Evolutionary conservation across 192 early-diverging fungal species (phyloP), one percentile per base, ranked within the genome.

Genomic region (Diversispora epigaea): DNA sequence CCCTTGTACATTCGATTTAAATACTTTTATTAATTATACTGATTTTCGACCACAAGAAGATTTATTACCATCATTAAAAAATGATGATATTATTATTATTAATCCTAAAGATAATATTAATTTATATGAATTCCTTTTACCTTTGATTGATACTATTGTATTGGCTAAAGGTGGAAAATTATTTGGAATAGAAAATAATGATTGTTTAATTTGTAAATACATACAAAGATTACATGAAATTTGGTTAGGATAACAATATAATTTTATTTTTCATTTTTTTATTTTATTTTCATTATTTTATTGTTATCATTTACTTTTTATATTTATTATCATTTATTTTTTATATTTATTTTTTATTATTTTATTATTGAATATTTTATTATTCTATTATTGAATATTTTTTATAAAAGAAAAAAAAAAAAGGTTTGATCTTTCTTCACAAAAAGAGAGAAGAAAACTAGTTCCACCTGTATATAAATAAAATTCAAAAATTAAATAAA

Each of bases 141-240:
- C 87, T 10, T 84, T 88, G 79, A 73, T 86, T 4, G 87, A 88
- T 75, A 81, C 82, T 4, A 82, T 87, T 17, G 83, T 87, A 39
- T 74, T 81, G 4, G 81, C 87, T 15, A 85, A 83, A 22, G 84
- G 85, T 11, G 76, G 78, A 45, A 77, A 80, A 15, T 88, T 88
- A 57, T 65, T 84, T 22, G 85, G 85, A 4, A 88, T 84, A 0
- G 80, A 81, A 15, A 81, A 83, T 47, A 2, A 32, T 32, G 25
- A 1, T 32, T 84, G 83, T 17, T 84, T 83, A 0, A 86, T 86
- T 32, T 82, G 84, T 75, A 61, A 61, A 17, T 73, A 73, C 15
- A 52, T 52, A n/a, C 1, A 1, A 46, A 19, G 58, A 25, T 73
- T 73, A 62, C 71, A 73, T 61, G 43, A 73, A 15, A 4, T 15